Evolutionary conservation across 192 early-diverging fungal genomes (phyloP), one percentile per base, ranked within the genome.

Genomic region (Gamsiella multidivaricata): DNA sequence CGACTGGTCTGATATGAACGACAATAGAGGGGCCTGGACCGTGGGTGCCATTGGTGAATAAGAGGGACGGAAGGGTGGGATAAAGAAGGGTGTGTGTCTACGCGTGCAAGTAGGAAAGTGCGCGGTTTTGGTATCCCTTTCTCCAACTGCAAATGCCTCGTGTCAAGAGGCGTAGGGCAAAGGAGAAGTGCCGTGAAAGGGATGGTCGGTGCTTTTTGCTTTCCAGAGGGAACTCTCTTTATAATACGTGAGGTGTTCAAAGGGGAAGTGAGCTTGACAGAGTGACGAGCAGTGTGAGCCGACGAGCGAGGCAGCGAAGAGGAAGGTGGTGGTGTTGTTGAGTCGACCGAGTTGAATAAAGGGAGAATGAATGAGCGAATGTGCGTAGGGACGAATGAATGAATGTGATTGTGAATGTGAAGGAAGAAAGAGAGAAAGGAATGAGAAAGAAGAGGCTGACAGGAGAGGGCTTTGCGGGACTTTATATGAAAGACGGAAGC

Each of bases 1-100:
- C 1, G 83, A 63, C 62, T 88, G 81, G 56, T 86, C 85, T 0
- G 83, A 81, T 70, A 84, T 84, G 68, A 82, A 78, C 3, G 80
- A 59, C 49, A 83, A 43, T 56, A 81, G 61, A 17, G 80, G 73
- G 46, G 63, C 54, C 57, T 78, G 74, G 59, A 78, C 74, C 54
- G 60, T 78, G 42, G 74, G 74, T 20, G 74, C 74, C 74, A 78
- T 78, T 33, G 15, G 33, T 26, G 37, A 22, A 45, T n/a, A 56
- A 12, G 50, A 17, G 22, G 55, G 34, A 34, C 15, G 18, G 55
- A 22, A 33, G 10, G 56, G 37, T 34, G 23, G 56, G 37, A 17
- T 26, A 9, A 17, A 42, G 47, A 23, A 9, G 22, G 8, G 47
- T 20, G 23, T 8, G 14, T 50, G 47, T 8, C 23, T 50, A 20